A percentile compares a stretch with the other conserved stretches of the same genome.
phyloP scores from a whole-genome alignment of 768 basidiomycete species.

The Crepidotus variabilis region DNA sequence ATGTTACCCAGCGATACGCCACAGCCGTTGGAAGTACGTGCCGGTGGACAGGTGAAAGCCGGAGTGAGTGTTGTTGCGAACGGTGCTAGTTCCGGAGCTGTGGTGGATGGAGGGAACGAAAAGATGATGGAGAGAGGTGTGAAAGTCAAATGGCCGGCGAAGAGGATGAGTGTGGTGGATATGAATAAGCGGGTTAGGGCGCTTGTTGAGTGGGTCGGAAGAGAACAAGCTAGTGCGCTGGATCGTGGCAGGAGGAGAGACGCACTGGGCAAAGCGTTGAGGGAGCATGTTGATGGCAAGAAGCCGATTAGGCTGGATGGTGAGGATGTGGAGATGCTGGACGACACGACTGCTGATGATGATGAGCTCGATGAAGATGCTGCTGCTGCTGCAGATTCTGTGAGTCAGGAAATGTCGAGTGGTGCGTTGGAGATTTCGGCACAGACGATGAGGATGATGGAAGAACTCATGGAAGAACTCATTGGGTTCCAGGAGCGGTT shows the following conservation, averaged over 20 bases:
- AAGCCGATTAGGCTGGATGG: conserved; percentile 12
- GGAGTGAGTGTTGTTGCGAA: conserved; percentile 21
- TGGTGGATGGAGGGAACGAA: conserved; percentile 52
- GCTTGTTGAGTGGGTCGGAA: conserved; percentile 90
- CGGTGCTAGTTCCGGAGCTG: conserved; percentile 19
- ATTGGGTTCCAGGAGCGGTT: conserved; percentile 87
- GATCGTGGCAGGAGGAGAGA: conserved; percentile 69
- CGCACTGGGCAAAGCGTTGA: conserved; percentile 57
- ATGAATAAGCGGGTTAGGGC: conserved; percentile 94
- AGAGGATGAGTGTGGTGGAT: conserved; percentile 93
- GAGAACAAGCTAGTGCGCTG: conserved; percentile 74
- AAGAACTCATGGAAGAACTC: conserved; percentile 86
- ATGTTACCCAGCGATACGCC: conserved; percentile 79
- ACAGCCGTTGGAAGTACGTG: conserved; percentile 68
- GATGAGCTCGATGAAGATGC: conserved; percentile 11
- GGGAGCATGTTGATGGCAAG: conserved; percentile 23
- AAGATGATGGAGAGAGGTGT: conserved; percentile 71
- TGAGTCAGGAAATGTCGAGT: conserved; percentile 19
- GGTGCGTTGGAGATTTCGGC: conserved; percentile 21
- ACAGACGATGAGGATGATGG: conserved; percentile 78
- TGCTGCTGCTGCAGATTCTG: conserved; percentile 4
- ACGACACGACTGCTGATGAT: conserved; percentile 18
- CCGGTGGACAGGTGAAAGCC: conserved; percentile 26
- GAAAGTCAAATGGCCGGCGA: conserved; percentile 90
- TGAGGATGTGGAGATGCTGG: conserved; percentile 27